phyloP scores from a whole-genome alignment of 2,329 filamentous ascomycete genomes.

The Westerdykella ornata region DNA sequence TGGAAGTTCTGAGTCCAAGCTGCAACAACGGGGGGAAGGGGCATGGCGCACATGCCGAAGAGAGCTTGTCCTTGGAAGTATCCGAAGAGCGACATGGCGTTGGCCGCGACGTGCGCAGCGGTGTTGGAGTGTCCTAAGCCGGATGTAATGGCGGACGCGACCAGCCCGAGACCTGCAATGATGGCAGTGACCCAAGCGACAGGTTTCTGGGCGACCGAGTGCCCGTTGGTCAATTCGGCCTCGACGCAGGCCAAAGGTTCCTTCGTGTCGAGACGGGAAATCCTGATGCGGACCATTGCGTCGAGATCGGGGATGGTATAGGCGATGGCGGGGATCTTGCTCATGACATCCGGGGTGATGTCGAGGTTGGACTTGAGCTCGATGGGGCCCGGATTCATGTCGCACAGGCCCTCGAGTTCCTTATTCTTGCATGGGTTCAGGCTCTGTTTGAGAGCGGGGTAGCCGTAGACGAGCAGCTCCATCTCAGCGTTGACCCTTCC shows the following conservation, averaged over 20 bases:
- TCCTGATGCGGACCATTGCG: slow-evolving; percentile 72
- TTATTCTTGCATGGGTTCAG: slow-evolving; percentile 69
- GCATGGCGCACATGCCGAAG: slow-evolving; percentile 74
- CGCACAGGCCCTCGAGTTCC: slow-evolving; percentile 68
- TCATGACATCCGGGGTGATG: slow-evolving; percentile 52
- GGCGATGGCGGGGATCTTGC: slow-evolving; percentile 69
- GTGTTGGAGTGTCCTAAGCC: slow-evolving; percentile 90
- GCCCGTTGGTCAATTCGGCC: slow-evolving; percentile 79
- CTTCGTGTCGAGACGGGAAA: slow-evolving; percentile 62
- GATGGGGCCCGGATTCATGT: slow-evolving; percentile 81
- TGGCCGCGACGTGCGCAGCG: slow-evolving; percentile 87
- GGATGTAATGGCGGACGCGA: slow-evolving; percentile 81
- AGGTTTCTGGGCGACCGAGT: slow-evolving; percentile 81
- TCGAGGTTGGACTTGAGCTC: slow-evolving; percentile 64
- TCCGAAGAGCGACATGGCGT: slow-evolving; percentile 85
- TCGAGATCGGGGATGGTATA: slow-evolving; percentile 90
- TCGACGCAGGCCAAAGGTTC: slow-evolving; percentile 76
- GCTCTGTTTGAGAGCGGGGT: slow-evolving; percentile 58
- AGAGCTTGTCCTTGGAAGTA: slow-evolving; percentile 95
- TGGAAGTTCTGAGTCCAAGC: slow-evolving; percentile 97
- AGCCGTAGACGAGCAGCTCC: slow-evolving; percentile 75
- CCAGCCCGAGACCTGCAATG: slow-evolving; percentile 75
- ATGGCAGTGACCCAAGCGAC: slow-evolving; percentile 87
- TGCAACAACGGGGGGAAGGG: slow-evolving; percentile 78
- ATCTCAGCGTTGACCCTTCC: slow-evolving; percentile 76